Evolutionary conservation across 306 rosid species (phyloP), one percentile per base, ranked within the genome.

Genomic region (Dalbergia oliveri): DNA sequence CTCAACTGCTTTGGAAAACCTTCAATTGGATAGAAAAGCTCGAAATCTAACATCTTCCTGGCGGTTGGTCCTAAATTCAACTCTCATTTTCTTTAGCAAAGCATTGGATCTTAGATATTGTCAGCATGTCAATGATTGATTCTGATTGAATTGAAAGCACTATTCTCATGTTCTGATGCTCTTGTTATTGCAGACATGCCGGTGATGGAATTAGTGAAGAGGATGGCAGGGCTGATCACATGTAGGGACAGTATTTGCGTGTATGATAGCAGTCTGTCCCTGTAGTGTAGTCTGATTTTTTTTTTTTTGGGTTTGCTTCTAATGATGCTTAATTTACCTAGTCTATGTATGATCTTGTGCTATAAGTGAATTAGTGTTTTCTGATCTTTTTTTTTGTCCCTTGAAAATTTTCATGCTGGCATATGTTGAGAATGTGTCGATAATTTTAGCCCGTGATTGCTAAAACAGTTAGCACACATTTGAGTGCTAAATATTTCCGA

Each of bases 31-130:
- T 80, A 88, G 98, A 78, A 96, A 96, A 84, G 97, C 99, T 85
- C 90, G 99, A 79, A 96, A 90, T 89, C 97, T 96, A 85, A 88
- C 98, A 37, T 88, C 99, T 16, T 96, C 99, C 47, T 96, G 99
- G 98, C 88, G 97, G 99, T 96, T 83, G 53, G 90, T 89, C 84
- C 80, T 77, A 18, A 85, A 37, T 76, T 54, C 79, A 66, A 23
- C 49, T 75, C 16, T 53, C 43, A 34, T 51, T 4, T 62, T 69
- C 39, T 21, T 58, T 71, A 14, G 19, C 3, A 21, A 62, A 56
- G 33, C 73, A 57, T 63, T 71, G 68, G 9, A 21, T 3, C 4
- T 37, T 50, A 26, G 53, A 78, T 66, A 45, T 51, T 35, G 21
- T 45, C 23, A 51, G 43, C 75, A 18, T 57, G 43, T 77, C 44